Percentiles rank a stretch among this genome's conserved stretches.
Conservation (phyloP, 2,329 filamentous ascomycete genomes). For the Diaporthe nobilis region DNA sequence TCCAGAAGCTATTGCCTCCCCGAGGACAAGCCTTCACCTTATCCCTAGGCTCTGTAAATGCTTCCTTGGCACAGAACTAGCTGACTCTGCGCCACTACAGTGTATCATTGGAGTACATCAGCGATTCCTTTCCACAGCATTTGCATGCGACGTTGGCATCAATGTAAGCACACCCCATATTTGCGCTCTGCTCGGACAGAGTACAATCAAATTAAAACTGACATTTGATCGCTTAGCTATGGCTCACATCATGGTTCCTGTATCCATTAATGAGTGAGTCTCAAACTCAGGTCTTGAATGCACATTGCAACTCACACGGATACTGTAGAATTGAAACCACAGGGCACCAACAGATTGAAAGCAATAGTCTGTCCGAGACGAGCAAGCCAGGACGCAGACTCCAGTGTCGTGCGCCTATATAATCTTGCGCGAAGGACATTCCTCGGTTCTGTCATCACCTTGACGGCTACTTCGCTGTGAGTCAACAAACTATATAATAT, state of each 20-base stretch:
- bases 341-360: not conserved
- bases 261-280: constrained; percentile 15
- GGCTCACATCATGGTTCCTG: constrained; percentile 8
- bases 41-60: not conserved
- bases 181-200: not conserved
- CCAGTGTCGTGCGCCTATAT: constrained; percentile 9
- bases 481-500: not conserved
- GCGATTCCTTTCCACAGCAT: not conserved
- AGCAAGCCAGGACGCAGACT: constrained; percentile 3
- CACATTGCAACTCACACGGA: not conserved
- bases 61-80: not conserved
- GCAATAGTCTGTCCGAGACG: constrained; percentile 1
- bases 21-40: not conserved
- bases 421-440: constrained; percentile 6
- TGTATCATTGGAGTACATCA: constrained; percentile 16
- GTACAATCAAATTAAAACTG: not conserved
- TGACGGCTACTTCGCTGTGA: constrained; percentile 2
- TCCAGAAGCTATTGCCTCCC: not conserved
- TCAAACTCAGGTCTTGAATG: not conserved
- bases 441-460: constrained; percentile 1
- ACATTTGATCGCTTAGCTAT: not conserved
- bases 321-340: constrained; percentile 12
- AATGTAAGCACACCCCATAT: not conserved
- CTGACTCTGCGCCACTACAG: not conserved
- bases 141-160: not conserved